These are phyloP conservation scores for Zygosaccharomyces siamensis DNA, from an alignment of 805 yeast species.

Conservation along the genomic window DNA sequence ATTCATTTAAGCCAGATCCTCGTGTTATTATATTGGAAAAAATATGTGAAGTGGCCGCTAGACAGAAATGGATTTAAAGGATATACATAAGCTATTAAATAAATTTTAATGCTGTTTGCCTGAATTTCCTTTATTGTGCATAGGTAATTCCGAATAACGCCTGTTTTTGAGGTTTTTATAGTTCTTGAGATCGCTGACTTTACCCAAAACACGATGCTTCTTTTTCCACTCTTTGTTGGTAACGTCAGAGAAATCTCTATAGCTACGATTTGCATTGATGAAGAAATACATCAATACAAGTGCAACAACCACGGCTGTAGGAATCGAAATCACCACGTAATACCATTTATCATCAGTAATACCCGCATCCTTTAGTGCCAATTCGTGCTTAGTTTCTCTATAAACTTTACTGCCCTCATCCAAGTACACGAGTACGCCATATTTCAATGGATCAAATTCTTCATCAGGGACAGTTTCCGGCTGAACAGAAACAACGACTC, in stretches of 20 bases:
- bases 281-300: slow-evolving; percentile 63
- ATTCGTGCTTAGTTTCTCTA: slow-evolving; percentile 41
- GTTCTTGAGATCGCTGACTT: slow-evolving; percentile 33
- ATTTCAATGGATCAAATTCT: slow-evolving; percentile 52
- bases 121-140: slow-evolving; percentile 27
- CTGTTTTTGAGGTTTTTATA: slow-evolving; percentile 36
- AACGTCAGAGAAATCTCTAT: slow-evolving; percentile 48
- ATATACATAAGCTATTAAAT: slow-evolving; percentile 1
- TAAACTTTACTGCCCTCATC: slow-evolving; percentile 40
- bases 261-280: slow-evolving; percentile 49
- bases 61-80: slow-evolving; percentile 33
- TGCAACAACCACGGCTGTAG: slow-evolving; percentile 57
- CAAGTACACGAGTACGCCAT: slow-evolving; percentile 48
- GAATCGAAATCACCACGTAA: slow-evolving; percentile 62
- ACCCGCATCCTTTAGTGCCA: slow-evolving; percentile 43
- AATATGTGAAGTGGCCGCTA: slow-evolving; percentile 36
- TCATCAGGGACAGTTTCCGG: slow-evolving; percentile 63
- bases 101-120: slow-evolving; percentile 24
- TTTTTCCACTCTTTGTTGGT: slow-evolving; percentile 35
- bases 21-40: slow-evolving; percentile 35
- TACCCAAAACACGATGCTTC: slow-evolving; percentile 40
- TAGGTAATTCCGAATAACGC: slow-evolving; percentile 41
- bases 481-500: slow-evolving; percentile 65
- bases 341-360: slow-evolving; percentile 46
- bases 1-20: slow-evolving; percentile 31